Evolutionary conservation across 2,329 filamentous ascomycete species (phyloP).

Genomic region (Graphilbum ipis-grandicollis): DNA sequence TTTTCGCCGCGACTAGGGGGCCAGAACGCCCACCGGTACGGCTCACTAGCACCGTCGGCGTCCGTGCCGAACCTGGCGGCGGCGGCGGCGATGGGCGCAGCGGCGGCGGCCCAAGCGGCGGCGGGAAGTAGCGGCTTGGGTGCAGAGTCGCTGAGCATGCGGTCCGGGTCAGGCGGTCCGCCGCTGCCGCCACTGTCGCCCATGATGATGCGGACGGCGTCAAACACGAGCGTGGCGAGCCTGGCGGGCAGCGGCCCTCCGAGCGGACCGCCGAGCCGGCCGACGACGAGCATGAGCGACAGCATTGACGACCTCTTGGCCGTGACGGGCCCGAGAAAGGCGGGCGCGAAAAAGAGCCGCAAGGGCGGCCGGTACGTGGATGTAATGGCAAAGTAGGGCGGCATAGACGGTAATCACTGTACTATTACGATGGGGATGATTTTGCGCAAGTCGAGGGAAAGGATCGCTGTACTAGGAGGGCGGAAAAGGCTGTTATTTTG

Average conservation of each 20-base stretch:
- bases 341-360: slow-evolving; percentile 49
- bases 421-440: too few relatives aligned
- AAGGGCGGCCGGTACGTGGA: slow-evolving; percentile 86
- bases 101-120: neutral
- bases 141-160: too few relatives aligned
- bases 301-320: slow-evolving; percentile 88
- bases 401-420: too few relatives aligned
- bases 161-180: too few relatives aligned
- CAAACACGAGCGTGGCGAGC: slow-evolving; percentile 25
- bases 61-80: slow-evolving; percentile 7
- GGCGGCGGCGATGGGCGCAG: slow-evolving; percentile 24
- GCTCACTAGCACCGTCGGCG: slow-evolving; percentile 9
- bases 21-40: slow-evolving; percentile 12
- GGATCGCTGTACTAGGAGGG: too few relatives aligned
- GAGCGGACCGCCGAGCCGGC: slow-evolving; percentile 45
- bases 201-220: slow-evolving; percentile 24
- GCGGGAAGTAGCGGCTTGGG: neutral
- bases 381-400: slow-evolving; percentile 79
- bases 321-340: slow-evolving; percentile 48
- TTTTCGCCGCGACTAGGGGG: slow-evolving; percentile 5
- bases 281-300: slow-evolving; percentile 72
- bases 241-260: too few relatives aligned
- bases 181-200: too few relatives aligned
- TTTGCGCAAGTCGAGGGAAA: too few relatives aligned
- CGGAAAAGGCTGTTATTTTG: too few relatives aligned